Evolutionary conservation across 352 stramenopile species (phyloP).

Genomic region (Albugo laibachii): DNA sequence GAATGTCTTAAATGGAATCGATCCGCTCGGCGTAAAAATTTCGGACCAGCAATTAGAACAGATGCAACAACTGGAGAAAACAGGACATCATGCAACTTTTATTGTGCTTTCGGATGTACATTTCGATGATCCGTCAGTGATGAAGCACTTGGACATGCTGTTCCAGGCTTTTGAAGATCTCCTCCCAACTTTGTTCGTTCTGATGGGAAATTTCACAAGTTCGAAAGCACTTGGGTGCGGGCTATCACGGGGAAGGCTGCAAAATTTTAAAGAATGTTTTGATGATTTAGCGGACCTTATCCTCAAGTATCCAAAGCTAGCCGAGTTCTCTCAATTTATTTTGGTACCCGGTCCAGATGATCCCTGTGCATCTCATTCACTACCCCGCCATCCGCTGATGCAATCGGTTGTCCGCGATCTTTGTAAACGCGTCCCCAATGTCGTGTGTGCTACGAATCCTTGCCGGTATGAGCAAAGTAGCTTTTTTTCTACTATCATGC

Average conservation of each 20-base stretch:
- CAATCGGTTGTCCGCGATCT: no score
- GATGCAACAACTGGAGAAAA: slow-evolving; percentile 56
- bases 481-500: background rate
- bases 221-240: slow-evolving; percentile 27
- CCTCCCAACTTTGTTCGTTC: slow-evolving; percentile 69
- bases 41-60: slow-evolving; percentile 58
- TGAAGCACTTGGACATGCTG: slow-evolving; percentile 77
- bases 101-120: slow-evolving; percentile 88
- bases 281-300: slow-evolving; percentile 84
- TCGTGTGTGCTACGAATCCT: slow-evolving; percentile 80
- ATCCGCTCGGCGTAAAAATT: slow-evolving; percentile 69
- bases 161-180: slow-evolving; percentile 76
- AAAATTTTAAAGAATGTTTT: slow-evolving; percentile 70
- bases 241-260: slow-evolving; percentile 12
- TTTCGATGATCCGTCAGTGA: slow-evolving; percentile 80
- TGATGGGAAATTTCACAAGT: slow-evolving; percentile 90
- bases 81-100: slow-evolving; percentile 77
- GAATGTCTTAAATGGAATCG: slow-evolving; percentile 42
- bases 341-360: slow-evolving; percentile 86
- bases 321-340: slow-evolving; percentile 75
- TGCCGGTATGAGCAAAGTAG: slow-evolving; percentile 32
- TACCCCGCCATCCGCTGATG: slow-evolving; percentile 57
- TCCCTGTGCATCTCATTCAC: slow-evolving; percentile 53
- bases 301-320: slow-evolving; percentile 61
- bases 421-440: slow-evolving; percentile 20